These are phyloP conservation scores for Mucor lusitanicus DNA, from an alignment of 371 early-diverging fungal genomes.

Conservation along the genomic window DNA sequence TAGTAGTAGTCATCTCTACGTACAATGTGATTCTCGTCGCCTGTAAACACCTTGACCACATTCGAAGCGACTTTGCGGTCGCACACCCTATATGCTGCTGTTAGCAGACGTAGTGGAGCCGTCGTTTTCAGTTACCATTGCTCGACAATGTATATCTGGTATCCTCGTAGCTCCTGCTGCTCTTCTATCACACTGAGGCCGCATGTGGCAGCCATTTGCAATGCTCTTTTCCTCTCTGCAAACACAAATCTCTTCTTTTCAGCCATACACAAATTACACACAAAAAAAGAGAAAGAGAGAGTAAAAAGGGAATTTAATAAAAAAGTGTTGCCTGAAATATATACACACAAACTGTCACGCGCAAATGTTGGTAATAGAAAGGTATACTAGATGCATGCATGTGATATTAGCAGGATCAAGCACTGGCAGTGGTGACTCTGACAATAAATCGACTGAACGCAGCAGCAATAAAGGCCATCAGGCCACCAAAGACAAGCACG, in stretches of 20 bases:
- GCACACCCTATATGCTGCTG: conserved; percentile 49
- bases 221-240: conserved; percentile 54
- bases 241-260: conserved; percentile 55
- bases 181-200: conserved; percentile 52
- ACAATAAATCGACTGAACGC: conserved; percentile 49
- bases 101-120: too few relatives aligned
- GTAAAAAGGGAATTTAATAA: background rate
- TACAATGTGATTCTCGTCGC: conserved; percentile 61
- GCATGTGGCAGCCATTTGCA: conserved; percentile 48
- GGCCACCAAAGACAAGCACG: conserved; percentile 63
- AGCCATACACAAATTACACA: conserved; percentile 20
- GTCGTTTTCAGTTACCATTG: conserved; percentile 60
- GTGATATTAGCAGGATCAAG: background rate
- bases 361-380: background rate
- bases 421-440: conserved; percentile 25
- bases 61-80: conserved; percentile 59
- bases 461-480: conserved; percentile 66
- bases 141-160: conserved; percentile 69
- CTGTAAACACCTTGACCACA: conserved; percentile 67
- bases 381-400: background rate
- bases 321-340: background rate
- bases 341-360: conserved; percentile 1
- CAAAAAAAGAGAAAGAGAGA: background rate
- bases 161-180: conserved; percentile 54
- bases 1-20: background rate